Evolutionary conservation across 2,329 filamentous ascomycete genomes (phyloP), one percentile per base, ranked within the genome.

Genomic region (Beauveria brongniartii): DNA sequence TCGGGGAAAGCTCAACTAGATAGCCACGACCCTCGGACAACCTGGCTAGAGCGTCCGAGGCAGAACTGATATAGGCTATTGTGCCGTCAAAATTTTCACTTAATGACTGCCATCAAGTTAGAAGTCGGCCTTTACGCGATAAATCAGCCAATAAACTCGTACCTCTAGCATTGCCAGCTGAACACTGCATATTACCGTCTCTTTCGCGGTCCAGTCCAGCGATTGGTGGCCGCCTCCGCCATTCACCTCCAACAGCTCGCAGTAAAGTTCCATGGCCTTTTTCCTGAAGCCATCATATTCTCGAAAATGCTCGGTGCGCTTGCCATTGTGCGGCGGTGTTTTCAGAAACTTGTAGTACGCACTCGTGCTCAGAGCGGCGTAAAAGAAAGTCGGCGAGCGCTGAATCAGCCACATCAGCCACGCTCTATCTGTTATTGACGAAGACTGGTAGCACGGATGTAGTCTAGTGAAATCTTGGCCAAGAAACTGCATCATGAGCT

Each of bases 321-420:
- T 16, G 20, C 50, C 50, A 14, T 40, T 2, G 50, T 53, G 20
- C 30, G 30, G 20, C n/a, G 50, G 30, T 26, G 50, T 43, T 0
- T 26, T 6, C 1, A 54, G 34, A 18, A 41, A 41, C 34, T 10
- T 5, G 4, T 24, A 41, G 43, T 61, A 61, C 8, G 59, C 59
- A 16, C 50, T 61, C 8, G 37, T 61, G 28, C 59, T 55, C 4
- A 61, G 24, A 6, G 51, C 43, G 9, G 59, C 22, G 20, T 61
- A 37, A 9, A 46, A 61, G 16, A 61, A 61, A 8, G 51, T 50
- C 2, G 59, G 51, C 5, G 59, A 61, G 41, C 59, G 59, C 26
- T 37, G 40, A 2, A 61, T n/a, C 16, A 56, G 30, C 30, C 43
- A 37, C 20, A 61, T 12, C 22, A 61, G 43, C 59, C 51, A 61